Conservation (phyloP, 2,329 filamentous ascomycete species). For the Fragosphaeria purpurea region DNA sequence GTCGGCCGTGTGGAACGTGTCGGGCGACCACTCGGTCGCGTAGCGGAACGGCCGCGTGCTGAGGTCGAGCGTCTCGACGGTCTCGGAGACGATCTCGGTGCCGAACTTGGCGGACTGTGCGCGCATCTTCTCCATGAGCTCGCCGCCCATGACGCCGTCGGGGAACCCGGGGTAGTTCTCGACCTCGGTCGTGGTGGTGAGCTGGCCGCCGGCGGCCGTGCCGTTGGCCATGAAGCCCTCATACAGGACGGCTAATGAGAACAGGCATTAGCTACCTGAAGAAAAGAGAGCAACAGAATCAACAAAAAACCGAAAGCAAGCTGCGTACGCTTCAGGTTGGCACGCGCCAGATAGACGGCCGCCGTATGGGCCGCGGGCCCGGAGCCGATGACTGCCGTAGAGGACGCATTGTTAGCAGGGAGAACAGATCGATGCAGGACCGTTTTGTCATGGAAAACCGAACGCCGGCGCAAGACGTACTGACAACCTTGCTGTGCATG, state of each 20-base stretch:
- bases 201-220: slow-evolving; percentile 88
- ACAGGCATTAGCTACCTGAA: background rate
- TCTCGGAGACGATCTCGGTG: slow-evolving; percentile 87
- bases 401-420: slow-evolving; percentile 7
- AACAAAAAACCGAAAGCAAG: background rate
- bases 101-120: slow-evolving; percentile 85
- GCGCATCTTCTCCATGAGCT: slow-evolving; percentile 94
- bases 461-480: slow-evolving; percentile 35
- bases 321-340: slow-evolving; percentile 70
- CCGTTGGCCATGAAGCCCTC: slow-evolving; percentile 97
- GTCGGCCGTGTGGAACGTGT: slow-evolving; percentile 78
- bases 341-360: slow-evolving; percentile 89
- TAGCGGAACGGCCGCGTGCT: slow-evolving; percentile 79
- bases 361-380: slow-evolving; percentile 96
- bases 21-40: slow-evolving; percentile 81
- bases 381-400: slow-evolving; percentile 64
- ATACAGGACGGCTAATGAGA: slow-evolving; percentile 64
- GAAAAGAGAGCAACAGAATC: no score
- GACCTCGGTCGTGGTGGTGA: slow-evolving; percentile 96
- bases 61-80: slow-evolving; percentile 79
- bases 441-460: background rate
- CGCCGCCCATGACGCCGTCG: slow-evolving; percentile 72
- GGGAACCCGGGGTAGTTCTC: slow-evolving; percentile 98
- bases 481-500: slow-evolving; percentile 91
- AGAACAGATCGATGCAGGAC: no score